Base-by-base conservation (phyloP, 116 monocot genomes). In the Iris pallida region DNA sequence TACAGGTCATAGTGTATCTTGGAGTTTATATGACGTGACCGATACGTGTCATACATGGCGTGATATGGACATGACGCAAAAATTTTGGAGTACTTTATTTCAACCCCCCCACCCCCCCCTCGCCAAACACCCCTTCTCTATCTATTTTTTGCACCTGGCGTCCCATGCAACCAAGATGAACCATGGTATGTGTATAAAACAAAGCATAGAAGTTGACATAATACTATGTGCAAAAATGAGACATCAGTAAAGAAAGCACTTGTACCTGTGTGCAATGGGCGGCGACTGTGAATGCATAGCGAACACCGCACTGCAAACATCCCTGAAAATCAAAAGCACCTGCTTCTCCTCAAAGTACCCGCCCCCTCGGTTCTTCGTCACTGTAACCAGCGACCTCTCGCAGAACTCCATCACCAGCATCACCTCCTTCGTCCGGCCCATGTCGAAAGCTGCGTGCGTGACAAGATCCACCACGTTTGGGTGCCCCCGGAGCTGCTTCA, bases 231-330 rank as follows among this genome's bases (percentile, higher is more conserved):
- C 14, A 52, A 14, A 14, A 14, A 52, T 52, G 42, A 72, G 20
- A 43, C 45, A 7, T 8, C 8, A 51, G 13, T 2, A 48, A 16
- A 20, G n/a, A 64, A 46, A 20, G 2, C 0, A 3, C 43, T n/a
- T 49, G 55, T 79, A 96, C 96, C 96, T 89, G 63, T 96, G 96
- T 68, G 97, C 90, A 77, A 92, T 80, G 13, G 92, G 92, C n/a
- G 97, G 92, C 8, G 92, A 85, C 63, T 90, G 92, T 68, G 79
- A 79, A 76, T 97, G 97, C 97, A 90, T 90, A 10, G 92, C 87
- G 73, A 87, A 97, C 12, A 97, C 85, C 0, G 92, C 92, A 82
- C 92, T 92, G 78, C 97, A 97, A 62, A 92, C 71, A 79, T 92
- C 92, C 58, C 90, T 82, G 70, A 97, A 88, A 47, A 97, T 92